Percentiles rank a stretch among this genome's conserved stretches.
phyloP scores from a whole-genome alignment of 1,139 yeast genomes.

The Candida labiduridarum region DNA sequence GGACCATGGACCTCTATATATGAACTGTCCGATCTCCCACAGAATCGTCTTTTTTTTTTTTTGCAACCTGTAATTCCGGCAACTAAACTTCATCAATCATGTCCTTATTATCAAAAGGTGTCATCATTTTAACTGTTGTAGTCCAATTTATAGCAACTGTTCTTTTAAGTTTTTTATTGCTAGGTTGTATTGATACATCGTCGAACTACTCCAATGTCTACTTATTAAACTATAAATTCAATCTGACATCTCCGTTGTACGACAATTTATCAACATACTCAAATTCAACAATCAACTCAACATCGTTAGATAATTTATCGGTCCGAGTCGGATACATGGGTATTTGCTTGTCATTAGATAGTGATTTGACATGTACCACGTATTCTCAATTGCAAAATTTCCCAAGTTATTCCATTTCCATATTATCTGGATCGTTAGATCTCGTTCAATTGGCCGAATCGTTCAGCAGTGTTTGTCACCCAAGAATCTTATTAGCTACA shows the following conservation, averaged over 20 bases:
- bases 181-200: conserved; percentile 50
- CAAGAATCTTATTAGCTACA: conserved; percentile 54
- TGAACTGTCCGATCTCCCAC: background rate
- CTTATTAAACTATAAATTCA: conserved; percentile 49
- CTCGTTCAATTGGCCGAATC: conserved; percentile 41
- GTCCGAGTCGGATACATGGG: conserved; percentile 55
- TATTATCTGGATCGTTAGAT: conserved; percentile 29
- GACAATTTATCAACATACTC: conserved; percentile 4
- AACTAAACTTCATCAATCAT: background rate
- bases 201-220: conserved; percentile 48
- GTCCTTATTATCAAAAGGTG: conserved; percentile 9
- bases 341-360: conserved; percentile 41
- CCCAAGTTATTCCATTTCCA: conserved; percentile 10
- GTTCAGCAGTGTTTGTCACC: conserved; percentile 53
- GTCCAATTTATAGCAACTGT: conserved; percentile 41
- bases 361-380: conserved; percentile 34
- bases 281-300: conserved; percentile 12
- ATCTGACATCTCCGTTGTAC: conserved; percentile 26
- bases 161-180: conserved; percentile 50
- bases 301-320: conserved; percentile 29
- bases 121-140: conserved; percentile 18
- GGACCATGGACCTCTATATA: background rate
- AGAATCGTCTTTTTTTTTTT: background rate
- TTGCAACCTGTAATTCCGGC: background rate
- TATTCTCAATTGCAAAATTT: conserved; percentile 26